These are phyloP conservation scores for Annulohypoxylon maeteangense DNA, from an alignment of 495 filamentous ascomycete species.

Conservation along the genomic window DNA sequence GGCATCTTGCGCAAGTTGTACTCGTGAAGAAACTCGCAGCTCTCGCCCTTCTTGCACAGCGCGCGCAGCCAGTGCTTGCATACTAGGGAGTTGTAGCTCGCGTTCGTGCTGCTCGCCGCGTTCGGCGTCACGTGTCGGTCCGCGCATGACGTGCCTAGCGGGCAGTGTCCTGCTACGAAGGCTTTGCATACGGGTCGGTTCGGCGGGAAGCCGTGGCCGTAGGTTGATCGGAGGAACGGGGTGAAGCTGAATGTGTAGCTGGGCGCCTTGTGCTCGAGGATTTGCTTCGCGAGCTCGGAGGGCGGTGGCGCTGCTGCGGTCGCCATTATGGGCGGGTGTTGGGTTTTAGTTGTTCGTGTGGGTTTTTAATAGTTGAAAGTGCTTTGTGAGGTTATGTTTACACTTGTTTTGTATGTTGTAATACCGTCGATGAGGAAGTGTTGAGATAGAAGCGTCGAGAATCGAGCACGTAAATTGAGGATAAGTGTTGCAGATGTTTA, in stretches of 20 bases:
- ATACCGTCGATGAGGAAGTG: background rate
- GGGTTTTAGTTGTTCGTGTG: background rate
- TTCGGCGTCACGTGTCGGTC: conserved; percentile 59
- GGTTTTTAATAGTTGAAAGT: background rate
- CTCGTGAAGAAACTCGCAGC: conserved; percentile 97
- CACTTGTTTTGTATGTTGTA: background rate
- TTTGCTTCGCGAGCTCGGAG: conserved; percentile 53
- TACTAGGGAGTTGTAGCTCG: conserved; percentile 74
- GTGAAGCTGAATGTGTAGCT: conserved; percentile 76
- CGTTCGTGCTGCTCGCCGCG: conserved; percentile 40
- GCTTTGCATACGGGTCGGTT: conserved; percentile 84
- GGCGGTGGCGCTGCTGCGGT: conserved; percentile 34
- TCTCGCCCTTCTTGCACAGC: conserved; percentile 95
- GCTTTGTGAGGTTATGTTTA: background rate
- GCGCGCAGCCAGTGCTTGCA: conserved; percentile 99
- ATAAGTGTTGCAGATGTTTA: background rate
- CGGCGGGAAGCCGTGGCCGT: conserved; percentile 78
- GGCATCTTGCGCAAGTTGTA: conserved; percentile 98
- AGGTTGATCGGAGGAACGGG: conserved; percentile 76
- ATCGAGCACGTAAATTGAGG: no score
- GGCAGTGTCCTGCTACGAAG: conserved; percentile 77
- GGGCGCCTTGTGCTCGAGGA: conserved; percentile 65
- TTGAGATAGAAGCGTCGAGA: background rate
- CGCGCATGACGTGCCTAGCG: conserved; percentile 77
- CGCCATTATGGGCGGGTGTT: conserved; percentile 14